phyloP scores from a whole-genome alignment of 495 filamentous ascomycete genomes.

The Acidomyces sp. region DNA sequence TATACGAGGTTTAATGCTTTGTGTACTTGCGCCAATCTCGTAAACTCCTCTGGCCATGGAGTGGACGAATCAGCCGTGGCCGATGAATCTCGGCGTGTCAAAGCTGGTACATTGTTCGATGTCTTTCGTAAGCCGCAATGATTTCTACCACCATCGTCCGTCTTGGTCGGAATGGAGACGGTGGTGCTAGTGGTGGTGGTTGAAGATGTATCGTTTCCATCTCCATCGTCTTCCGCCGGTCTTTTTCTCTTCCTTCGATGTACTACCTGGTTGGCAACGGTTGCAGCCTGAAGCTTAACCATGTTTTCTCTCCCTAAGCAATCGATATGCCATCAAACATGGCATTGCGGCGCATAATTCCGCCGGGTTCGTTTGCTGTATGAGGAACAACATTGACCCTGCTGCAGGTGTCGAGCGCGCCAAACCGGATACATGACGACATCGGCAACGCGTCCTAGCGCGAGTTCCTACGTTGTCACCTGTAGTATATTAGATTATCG shows the following conservation, averaged over 20 bases:
- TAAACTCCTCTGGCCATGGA: slow-evolving; percentile 67
- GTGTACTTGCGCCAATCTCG: slow-evolving; percentile 59
- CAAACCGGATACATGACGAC: too few species aligned
- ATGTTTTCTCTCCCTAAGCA: too few species aligned
- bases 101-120: slow-evolving; percentile 21
- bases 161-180: slow-evolving; percentile 38
- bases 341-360: too few species aligned
- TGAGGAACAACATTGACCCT: too few species aligned
- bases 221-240: slow-evolving; percentile 19
- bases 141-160: slow-evolving; percentile 41
- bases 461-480: too few species aligned
- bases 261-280: slow-evolving; percentile 40
- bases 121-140: slow-evolving; percentile 34
- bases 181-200: slow-evolving; percentile 17
- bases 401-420: too few species aligned
- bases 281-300: slow-evolving; percentile 43
- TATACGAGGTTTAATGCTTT: slow-evolving; percentile 82
- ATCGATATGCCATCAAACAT: too few species aligned
- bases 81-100: slow-evolving; percentile 32
- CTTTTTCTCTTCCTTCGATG: slow-evolving; percentile 43
- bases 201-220: slow-evolving; percentile 11
- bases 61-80: slow-evolving; percentile 33
- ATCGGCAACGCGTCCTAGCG: too few species aligned
- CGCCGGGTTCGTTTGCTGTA: too few species aligned
- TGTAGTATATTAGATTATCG: too few species aligned